These are phyloP conservation scores for Moesziomyces sp. DNA, from an alignment of 1,284 basidiomycete genomes.

Conservation along the genomic window DNA sequence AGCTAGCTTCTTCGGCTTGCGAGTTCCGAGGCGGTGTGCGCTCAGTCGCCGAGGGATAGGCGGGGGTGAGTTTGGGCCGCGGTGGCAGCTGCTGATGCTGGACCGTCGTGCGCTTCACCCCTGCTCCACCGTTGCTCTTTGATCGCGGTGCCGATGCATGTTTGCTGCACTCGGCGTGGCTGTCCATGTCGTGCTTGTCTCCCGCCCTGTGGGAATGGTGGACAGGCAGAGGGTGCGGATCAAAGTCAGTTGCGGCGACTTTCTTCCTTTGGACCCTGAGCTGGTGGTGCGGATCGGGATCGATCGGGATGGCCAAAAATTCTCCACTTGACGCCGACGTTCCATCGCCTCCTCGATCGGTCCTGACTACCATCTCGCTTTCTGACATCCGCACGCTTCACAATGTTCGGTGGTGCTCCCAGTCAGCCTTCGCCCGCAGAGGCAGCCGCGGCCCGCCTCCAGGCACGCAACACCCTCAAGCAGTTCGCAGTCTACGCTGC, in stretches of 20 bases:
- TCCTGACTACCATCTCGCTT: not conserved
- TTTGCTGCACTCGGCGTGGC: constrained; percentile 15
- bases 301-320: constrained; percentile 2
- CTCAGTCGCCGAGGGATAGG: constrained; percentile 24
- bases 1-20: not conserved
- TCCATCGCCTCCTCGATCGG: constrained; percentile 1
- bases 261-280: constrained; percentile 20
- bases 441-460: constrained; percentile 30
- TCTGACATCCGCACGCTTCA: constrained; percentile 1
- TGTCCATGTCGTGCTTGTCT: constrained; percentile 16
- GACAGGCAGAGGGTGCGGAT: not conserved
- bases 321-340: not conserved
- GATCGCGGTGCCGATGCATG: not conserved
- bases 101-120: constrained; percentile 13
- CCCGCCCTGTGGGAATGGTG: not conserved
- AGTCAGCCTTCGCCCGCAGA: constrained; percentile 31
- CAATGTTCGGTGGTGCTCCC: constrained; percentile 49
- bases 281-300: not conserved
- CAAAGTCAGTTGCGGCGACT: constrained; percentile 8
- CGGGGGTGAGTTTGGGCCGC: constrained; percentile 28
- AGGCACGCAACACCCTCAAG: constrained; percentile 29
- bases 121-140: not conserved
- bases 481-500: constrained; percentile 35
- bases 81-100: constrained; percentile 41
- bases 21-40: not conserved